Percentiles rank a stretch among this genome's conserved stretches.
These are phyloP conservation scores for Apiotrichum domesticum DNA, from an alignment of 1,284 basidiomycete species.

Conservation along the genomic window DNA sequence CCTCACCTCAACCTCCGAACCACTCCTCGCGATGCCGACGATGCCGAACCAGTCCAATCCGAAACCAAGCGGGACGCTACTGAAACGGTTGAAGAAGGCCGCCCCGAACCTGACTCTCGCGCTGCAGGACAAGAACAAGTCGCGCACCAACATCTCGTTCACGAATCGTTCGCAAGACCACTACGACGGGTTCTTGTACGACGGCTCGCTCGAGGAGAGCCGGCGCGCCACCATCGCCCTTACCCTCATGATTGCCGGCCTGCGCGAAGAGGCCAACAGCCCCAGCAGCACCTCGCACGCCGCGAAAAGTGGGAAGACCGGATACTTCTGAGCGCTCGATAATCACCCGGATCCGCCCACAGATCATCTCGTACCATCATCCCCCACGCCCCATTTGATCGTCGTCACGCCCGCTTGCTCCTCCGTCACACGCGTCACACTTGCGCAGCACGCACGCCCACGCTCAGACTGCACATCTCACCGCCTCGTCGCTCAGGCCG, in stretches of 20 bases:
- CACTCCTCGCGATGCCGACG: not conserved
- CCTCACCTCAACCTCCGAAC: not conserved
- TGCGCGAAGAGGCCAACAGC: not conserved
- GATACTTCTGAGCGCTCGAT: no score
- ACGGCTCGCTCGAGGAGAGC: not conserved
- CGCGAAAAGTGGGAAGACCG: no score
- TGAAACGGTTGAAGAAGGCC: not conserved
- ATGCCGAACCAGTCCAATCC: not conserved
- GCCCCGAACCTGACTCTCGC: not conserved
- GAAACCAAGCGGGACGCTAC: not conserved
- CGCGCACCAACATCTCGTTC: not conserved
- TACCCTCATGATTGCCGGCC: not conserved
- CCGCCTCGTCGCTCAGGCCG: no score
- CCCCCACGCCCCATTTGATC: no score
- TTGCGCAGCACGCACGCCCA: no score
- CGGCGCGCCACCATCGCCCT: not conserved
- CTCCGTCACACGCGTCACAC: no score
- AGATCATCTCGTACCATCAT: no score
- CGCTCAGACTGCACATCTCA: no score
- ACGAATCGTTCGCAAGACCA: not conserved
- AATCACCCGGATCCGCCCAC: no score
- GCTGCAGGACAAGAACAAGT: not conserved
- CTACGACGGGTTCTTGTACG: not conserved
- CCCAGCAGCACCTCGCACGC: not conserved
- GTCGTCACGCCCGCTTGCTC: no score